Evolutionary conservation across 257 asterid species (phyloP).

Genomic region (Fraxinus pennsylvanica): DNA sequence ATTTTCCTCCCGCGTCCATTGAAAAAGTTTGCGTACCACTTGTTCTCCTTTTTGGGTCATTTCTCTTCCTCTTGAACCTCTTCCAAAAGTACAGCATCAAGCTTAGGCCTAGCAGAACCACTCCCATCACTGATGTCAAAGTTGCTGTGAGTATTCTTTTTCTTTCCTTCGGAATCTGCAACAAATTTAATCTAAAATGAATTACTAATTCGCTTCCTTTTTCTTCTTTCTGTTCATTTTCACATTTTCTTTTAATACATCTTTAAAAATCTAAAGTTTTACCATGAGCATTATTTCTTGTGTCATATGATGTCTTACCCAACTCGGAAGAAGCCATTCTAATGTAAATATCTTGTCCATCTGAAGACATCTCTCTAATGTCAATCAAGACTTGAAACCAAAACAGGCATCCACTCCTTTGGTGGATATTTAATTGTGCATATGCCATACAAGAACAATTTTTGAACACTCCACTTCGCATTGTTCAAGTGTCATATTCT

Average conservation of each 20-base stretch:
- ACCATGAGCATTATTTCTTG: background rate
- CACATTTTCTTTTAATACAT: background rate
- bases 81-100: slow-evolving; percentile 1
- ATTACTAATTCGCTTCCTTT: background rate
- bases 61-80: slow-evolving; percentile 1
- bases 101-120: slow-evolving; percentile 19
- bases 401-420: slow-evolving; percentile 34
- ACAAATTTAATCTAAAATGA: background rate
- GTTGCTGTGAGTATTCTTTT: background rate
- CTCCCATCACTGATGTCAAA: slow-evolving; percentile 13
- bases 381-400: slow-evolving; percentile 38
- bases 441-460: slow-evolving; percentile 30
- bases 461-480: slow-evolving; percentile 23
- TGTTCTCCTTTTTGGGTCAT: background rate
- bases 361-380: slow-evolving; percentile 19
- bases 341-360: slow-evolving; percentile 33
- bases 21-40: background rate
- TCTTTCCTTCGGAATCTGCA: slow-evolving; percentile 10
- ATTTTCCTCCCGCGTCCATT: background rate
- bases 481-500: slow-evolving; percentile 30
- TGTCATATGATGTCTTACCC: slow-evolving; percentile 11
- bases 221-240: background rate
- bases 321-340: slow-evolving; percentile 33
- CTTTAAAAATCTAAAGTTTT: background rate
- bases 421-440: slow-evolving; percentile 17